Evolutionary conservation across 345 rosid species (phyloP).

Genomic region (Ailanthus altissimus): DNA sequence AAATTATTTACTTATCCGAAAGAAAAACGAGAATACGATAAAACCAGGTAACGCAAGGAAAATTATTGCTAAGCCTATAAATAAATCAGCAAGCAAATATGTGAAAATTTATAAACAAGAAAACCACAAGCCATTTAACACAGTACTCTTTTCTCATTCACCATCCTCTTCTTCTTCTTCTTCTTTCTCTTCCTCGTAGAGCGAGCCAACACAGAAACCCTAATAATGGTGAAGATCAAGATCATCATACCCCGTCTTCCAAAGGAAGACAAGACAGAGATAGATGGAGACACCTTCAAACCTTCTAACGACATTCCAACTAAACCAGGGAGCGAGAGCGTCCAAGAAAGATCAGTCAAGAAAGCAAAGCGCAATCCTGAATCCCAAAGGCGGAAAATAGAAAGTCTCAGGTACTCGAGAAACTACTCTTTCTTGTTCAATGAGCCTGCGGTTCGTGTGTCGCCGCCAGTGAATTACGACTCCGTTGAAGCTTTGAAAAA

Average conservation of each 20-base stretch:
- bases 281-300: background rate
- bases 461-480: too few species aligned
- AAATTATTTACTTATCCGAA: too few species aligned
- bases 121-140: too few species aligned
- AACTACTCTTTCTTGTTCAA: conserved; percentile 2
- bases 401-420: background rate
- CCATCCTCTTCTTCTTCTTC: too few species aligned
- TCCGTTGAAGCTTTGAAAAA: too few species aligned
- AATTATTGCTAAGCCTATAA: too few species aligned
- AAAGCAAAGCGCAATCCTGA: background rate
- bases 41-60: too few species aligned
- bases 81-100: too few species aligned
- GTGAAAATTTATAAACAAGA: too few species aligned
- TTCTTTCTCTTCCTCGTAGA: background rate
- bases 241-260: background rate
- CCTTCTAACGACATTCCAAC: background rate
- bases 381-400: background rate
- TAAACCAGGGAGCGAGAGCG: background rate
- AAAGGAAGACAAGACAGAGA: background rate
- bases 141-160: too few species aligned
- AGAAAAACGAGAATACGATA: too few species aligned
- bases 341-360: background rate
- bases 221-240: background rate
- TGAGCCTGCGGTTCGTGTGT: too few species aligned
- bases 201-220: background rate